Conservation (phyloP, 331 rosid species). For the Malus hybrid region DNA sequence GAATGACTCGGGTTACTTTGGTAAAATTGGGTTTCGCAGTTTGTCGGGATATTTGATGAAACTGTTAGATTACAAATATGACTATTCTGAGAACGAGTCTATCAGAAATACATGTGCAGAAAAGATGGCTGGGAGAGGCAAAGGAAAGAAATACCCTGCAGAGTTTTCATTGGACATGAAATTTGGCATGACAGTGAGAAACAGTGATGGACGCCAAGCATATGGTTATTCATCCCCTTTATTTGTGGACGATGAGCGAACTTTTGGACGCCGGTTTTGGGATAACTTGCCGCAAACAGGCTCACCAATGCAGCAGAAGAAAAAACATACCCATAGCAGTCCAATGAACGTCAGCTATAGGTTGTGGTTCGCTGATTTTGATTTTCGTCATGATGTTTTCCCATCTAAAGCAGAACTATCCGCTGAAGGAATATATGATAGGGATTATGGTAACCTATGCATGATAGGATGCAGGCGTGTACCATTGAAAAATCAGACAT, state of each 20-base stretch:
- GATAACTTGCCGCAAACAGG: not conserved
- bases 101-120: slow-evolving; percentile 38
- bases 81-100: slow-evolving; percentile 41
- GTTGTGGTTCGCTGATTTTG: slow-evolving; percentile 44
- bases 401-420: slow-evolving; percentile 32
- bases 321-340: slow-evolving; percentile 5
- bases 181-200: slow-evolving; percentile 46
- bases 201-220: slow-evolving; percentile 50
- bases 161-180: slow-evolving; percentile 63
- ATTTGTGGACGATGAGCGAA: slow-evolving; percentile 48
- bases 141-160: slow-evolving; percentile 49
- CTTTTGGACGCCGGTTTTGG: slow-evolving; percentile 22
- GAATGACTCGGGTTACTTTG: slow-evolving; percentile 48
- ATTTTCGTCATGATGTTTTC: slow-evolving; percentile 20
- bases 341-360: slow-evolving; percentile 54
- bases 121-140: slow-evolving; percentile 32
- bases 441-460: slow-evolving; percentile 54
- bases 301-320: slow-evolving; percentile 4
- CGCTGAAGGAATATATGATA: slow-evolving; percentile 78
- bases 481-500: slow-evolving; percentile 26
- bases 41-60: slow-evolving; percentile 22
- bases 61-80: slow-evolving; percentile 34
- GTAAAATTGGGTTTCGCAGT: slow-evolving; percentile 42
- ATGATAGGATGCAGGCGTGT: slow-evolving; percentile 68
- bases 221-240: slow-evolving; percentile 56